Evolutionary conservation across 2,329 filamentous ascomycete species (phyloP).

Genomic region (Cryphonectria parasitica): DNA sequence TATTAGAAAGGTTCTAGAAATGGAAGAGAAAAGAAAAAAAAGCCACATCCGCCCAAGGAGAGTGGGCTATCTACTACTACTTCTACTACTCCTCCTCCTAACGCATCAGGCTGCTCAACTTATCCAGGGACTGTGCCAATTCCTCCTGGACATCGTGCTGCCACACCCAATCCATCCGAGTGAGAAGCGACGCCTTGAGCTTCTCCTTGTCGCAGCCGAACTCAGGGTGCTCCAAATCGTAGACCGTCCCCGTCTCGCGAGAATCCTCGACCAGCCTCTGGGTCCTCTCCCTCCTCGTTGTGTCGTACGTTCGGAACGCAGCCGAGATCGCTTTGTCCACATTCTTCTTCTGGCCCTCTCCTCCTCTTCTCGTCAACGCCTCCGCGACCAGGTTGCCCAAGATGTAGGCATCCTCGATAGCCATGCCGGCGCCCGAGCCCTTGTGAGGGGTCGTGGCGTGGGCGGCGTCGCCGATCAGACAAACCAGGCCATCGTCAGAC

Average conservation of each 20-base stretch:
- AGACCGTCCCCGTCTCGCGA: conserved; percentile 47
- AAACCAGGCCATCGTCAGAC: conserved; percentile 30
- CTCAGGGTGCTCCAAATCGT: conserved; percentile 39
- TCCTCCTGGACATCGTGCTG: conserved; percentile 21
- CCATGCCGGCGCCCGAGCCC: conserved; percentile 33
- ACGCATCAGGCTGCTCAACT: conserved; percentile 3
- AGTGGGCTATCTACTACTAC: not conserved
- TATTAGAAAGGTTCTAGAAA: not conserved
- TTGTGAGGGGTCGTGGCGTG: conserved; percentile 35
- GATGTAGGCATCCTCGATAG: conserved; percentile 32
- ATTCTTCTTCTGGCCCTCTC: conserved; percentile 10
- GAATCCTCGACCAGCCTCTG: conserved; percentile 57
- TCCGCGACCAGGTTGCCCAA: conserved; percentile 30
- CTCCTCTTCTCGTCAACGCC: conserved; percentile 8
- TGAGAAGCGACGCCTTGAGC: conserved; percentile 26
- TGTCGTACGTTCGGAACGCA: conserved; percentile 48
- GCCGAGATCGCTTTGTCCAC: conserved; percentile 48
- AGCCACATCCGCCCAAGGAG: too few species aligned
- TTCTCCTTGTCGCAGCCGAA: conserved; percentile 26
- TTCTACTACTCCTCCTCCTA: not conserved
- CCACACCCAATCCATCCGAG: conserved; percentile 30
- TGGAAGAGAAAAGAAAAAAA: not conserved
- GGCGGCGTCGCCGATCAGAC: conserved; percentile 29
- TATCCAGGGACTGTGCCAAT: conserved; percentile 15
- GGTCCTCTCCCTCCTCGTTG: conserved; percentile 49